phyloP scores from a whole-genome alignment of 2,329 filamentous ascomycete genomes.

The Colletotrichum noveboracense region DNA sequence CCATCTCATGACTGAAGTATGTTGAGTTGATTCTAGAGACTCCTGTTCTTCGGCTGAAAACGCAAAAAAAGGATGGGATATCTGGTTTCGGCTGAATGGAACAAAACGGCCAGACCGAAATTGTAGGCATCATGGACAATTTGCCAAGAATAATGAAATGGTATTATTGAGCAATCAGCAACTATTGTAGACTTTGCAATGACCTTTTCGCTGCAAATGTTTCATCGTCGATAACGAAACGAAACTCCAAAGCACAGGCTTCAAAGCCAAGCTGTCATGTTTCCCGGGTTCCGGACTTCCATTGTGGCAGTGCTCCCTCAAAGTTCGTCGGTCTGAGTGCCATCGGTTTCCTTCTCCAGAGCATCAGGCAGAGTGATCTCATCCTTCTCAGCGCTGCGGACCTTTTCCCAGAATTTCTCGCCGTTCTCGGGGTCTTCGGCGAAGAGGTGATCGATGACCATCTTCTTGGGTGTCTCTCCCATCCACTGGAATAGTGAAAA shows the following conservation, averaged over 20 bases:
- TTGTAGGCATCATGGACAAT: neutral
- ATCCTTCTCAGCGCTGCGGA: constrained; percentile 67
- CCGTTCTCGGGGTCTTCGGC: constrained; percentile 65
- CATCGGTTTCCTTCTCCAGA: neutral
- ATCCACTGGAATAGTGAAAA: constrained; percentile 81
- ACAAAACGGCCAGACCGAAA: neutral
- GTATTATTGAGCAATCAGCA: neutral
- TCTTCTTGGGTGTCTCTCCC: constrained; percentile 70
- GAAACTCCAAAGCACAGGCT: neutral
- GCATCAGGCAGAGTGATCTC: constrained; percentile 44
- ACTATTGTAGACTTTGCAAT: neutral
- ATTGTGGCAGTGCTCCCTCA: neutral
- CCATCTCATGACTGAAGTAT: neutral
- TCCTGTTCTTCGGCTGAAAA: neutral
- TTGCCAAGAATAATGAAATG: neutral
- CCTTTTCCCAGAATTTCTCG: constrained; percentile 65
- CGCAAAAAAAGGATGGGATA: neutral
- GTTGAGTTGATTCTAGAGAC: neutral
- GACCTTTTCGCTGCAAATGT: neutral
- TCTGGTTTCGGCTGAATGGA: neutral
- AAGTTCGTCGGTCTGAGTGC: neutral
- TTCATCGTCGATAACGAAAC: neutral
- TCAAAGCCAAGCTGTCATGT: neutral
- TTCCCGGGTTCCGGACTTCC: neutral
- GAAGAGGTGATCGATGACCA: constrained; percentile 73